Conservation (phyloP, 2,329 filamentous ascomycete species). For the Aspergillus tubingensis region DNA sequence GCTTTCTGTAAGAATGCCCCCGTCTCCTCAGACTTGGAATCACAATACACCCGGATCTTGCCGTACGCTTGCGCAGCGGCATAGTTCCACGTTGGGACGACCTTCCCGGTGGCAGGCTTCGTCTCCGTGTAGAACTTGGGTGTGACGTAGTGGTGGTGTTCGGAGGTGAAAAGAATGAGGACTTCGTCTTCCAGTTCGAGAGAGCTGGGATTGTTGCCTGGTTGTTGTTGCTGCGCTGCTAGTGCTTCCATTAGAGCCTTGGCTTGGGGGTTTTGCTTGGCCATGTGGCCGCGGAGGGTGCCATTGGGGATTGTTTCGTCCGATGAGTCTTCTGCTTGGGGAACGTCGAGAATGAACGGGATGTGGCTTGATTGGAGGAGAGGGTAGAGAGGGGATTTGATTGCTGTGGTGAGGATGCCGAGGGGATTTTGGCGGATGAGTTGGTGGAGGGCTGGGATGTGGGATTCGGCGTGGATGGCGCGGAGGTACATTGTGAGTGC, state of each 20-base stretch:
- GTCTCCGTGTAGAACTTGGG: constrained; percentile 69
- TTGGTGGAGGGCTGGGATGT: constrained; percentile 50
- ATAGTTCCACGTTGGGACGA: constrained; percentile 73
- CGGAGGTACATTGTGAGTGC: constrained; percentile 58
- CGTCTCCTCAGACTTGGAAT: constrained; percentile 52
- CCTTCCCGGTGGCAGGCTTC: constrained; percentile 65
- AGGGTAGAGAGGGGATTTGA: constrained; percentile 52
- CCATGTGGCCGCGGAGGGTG: constrained; percentile 62
- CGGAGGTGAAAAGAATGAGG: constrained; percentile 62
- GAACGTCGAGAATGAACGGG: constrained; percentile 60
- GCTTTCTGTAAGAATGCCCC: constrained; percentile 46
- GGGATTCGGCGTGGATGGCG: constrained; percentile 53
- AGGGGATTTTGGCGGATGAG: constrained; percentile 63
- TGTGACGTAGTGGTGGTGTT: constrained; percentile 65
- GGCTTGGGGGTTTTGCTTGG: constrained; percentile 63
- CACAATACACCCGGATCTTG: constrained; percentile 55
- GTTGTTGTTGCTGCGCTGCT: constrained; percentile 17
- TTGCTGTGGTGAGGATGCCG: constrained; percentile 64
- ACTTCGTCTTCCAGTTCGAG: constrained; percentile 54
- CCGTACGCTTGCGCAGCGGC: constrained; percentile 66
- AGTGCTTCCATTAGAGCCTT: constrained; percentile 60
- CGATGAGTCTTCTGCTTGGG: background rate
- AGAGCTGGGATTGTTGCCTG: constrained; percentile 25
- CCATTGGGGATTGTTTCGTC: too few relatives aligned
- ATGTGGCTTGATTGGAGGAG: constrained; percentile 63